Evolutionary conservation across 768 basidiomycete genomes (phyloP).

Genomic region (Pleurotus eryngii): DNA sequence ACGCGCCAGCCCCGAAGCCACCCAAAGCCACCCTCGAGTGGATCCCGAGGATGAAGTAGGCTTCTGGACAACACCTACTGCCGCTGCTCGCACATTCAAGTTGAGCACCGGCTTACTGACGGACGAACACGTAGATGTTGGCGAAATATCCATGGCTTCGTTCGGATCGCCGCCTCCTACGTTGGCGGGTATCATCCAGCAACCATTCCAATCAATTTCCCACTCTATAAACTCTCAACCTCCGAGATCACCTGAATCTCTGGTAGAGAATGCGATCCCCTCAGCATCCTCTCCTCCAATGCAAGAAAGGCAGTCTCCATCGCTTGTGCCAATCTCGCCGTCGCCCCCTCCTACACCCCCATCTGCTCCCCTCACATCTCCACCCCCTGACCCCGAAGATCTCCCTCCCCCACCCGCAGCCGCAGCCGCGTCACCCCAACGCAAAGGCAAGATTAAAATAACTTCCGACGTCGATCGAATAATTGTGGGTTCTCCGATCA

Average conservation of each 20-base stretch:
- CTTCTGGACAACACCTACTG: slow-evolving; percentile 63
- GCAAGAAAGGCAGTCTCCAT: background rate
- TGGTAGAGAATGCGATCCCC: background rate
- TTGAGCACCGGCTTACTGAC: slow-evolving; percentile 51
- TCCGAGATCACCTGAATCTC: background rate
- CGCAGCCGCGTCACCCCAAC: slow-evolving; percentile 7
- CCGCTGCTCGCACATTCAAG: slow-evolving; percentile 51
- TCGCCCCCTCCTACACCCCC: background rate
- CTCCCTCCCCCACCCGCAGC: slow-evolving; percentile 5
- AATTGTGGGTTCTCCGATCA: slow-evolving; percentile 39
- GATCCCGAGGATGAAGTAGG: slow-evolving; percentile 42
- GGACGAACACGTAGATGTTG: slow-evolving; percentile 62
- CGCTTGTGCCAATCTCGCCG: background rate
- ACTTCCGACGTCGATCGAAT: slow-evolving; percentile 65
- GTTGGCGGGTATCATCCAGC: slow-evolving; percentile 1
- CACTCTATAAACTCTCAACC: background rate
- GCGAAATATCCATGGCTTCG: slow-evolving; percentile 47
- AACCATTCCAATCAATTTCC: background rate
- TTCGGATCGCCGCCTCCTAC: slow-evolving; percentile 30
- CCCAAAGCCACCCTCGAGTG: slow-evolving; percentile 21
- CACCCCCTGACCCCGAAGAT: background rate
- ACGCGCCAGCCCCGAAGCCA: slow-evolving; percentile 17
- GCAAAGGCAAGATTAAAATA: slow-evolving; percentile 41
- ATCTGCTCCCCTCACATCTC: background rate
- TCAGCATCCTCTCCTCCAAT: too few species aligned